Conservation (phyloP, 2,329 filamentous ascomycete genomes). For the Aspergillus neoniger region DNA sequence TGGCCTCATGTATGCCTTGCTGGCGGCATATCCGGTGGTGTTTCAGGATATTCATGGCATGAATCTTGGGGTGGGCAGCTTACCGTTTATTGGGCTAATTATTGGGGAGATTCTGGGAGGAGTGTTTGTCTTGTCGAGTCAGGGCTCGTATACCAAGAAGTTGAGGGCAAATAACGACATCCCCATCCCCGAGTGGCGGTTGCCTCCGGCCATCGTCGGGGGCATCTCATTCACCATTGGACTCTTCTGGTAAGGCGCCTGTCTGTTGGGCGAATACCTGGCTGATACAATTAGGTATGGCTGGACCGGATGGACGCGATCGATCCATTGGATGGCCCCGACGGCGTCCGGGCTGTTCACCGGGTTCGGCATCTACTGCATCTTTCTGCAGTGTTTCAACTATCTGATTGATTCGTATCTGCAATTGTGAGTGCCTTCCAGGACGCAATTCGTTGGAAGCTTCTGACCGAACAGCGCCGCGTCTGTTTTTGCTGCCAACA, state of each 20-base stretch:
- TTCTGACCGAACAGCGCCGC: slow-evolving; percentile 33
- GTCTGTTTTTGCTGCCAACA: slow-evolving; percentile 43
- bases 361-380: slow-evolving; percentile 36
- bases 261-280: too few species aligned
- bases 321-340: slow-evolving; percentile 40
- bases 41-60: slow-evolving; percentile 30
- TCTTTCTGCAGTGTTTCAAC: slow-evolving; percentile 40
- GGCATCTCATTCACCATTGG: slow-evolving; percentile 37
- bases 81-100: slow-evolving; percentile 33
- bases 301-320: slow-evolving; percentile 37
- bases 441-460: neutral
- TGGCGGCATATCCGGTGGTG: slow-evolving; percentile 32
- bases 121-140: slow-evolving; percentile 29
- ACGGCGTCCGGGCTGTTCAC: slow-evolving; percentile 34
- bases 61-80: slow-evolving; percentile 30
- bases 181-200: slow-evolving; percentile 37
- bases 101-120: slow-evolving; percentile 34
- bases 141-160: slow-evolving; percentile 32
- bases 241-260: slow-evolving; percentile 34
- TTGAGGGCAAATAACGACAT: slow-evolving; percentile 32
- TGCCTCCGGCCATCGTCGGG: slow-evolving; percentile 34
- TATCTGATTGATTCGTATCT: slow-evolving; percentile 45
- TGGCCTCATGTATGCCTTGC: slow-evolving; percentile 33
- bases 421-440: slow-evolving; percentile 34
- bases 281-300: slow-evolving; percentile 26